Base-by-base conservation (phyloP, 345 rosid genomes). In the Euphorbia lathyris region DNA sequence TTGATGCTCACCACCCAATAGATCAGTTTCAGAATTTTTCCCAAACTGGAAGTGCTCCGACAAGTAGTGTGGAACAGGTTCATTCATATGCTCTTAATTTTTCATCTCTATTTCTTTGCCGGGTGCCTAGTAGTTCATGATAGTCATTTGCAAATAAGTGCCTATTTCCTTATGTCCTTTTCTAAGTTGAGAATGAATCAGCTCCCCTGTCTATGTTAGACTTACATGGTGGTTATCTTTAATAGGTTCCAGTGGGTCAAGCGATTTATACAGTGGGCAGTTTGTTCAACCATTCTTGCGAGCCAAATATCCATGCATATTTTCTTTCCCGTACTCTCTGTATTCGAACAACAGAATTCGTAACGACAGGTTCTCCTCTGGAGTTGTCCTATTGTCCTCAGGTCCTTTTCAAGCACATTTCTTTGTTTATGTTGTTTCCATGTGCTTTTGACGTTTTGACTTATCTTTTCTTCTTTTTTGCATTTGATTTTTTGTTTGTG, bases 371-470 rank as follows among this genome's bases (percentile, higher is more conserved):
- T 40, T 84, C 75, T 74, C 86, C 88, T 74, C 82, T 93, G 72
- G 97, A 93, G 84, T 77, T 93, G 66, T 88, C 98, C 56, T 93
- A 90, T 74, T 97, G 97, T 65, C 96, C 97, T 74, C 93, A 88
- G 93, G 94, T 87, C 75, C 62, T 23, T 23, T 51, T 47, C 56
- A 68, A 50, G 36, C 63, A 51, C n/a, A 23, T 63, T 40, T 42
- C 34, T 63, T 51, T 22, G 9, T 30, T 8, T 11, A 43, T 64
- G 5, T 25, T 43, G 11, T 42, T 45, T 7, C 55, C 30, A 63
- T 42, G 17, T 62, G 4, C 52, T 63, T 38, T 59, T 26, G 12
- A 42, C 43, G 36, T 63, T 63, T 14, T 27, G 38, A 1, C 50
- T 20, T 67, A 50, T 30, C 22, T 11, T 23, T 53, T 53, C 38